A percentile compares a stretch with the other conserved stretches of the same genome.
These are phyloP conservation scores for Mycena capillaripes DNA, from an alignment of 768 basidiomycete genomes.

Conservation along the genomic window DNA sequence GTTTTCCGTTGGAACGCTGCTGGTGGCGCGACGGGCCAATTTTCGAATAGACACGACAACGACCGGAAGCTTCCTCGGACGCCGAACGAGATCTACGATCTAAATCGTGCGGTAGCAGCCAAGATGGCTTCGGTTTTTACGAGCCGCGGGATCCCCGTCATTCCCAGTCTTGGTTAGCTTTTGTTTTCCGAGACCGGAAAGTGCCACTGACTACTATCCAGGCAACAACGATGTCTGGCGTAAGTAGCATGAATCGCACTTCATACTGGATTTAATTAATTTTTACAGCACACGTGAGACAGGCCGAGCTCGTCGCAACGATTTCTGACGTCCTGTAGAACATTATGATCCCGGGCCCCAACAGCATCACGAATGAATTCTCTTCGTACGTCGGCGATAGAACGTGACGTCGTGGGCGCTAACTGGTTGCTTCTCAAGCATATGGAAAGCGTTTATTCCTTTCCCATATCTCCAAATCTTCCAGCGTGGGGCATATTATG, in stretches of 20 bases:
- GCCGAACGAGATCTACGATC: conserved; percentile 80
- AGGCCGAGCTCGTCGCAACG: conserved; percentile 31
- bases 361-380: conserved; percentile 78
- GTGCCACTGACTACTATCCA: conserved; percentile 40
- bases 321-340: conserved; percentile 57
- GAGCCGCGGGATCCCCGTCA: conserved; percentile 78
- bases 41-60: conserved; percentile 79
- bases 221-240: conserved; percentile 96
- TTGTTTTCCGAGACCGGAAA: neutral
- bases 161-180: conserved; percentile 81
- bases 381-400: conserved; percentile 62
- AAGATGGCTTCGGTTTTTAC: conserved; percentile 85
- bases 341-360: conserved; percentile 78
- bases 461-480: conserved; percentile 83
- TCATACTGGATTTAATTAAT: too few species aligned
- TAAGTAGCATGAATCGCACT: conserved; percentile 63
- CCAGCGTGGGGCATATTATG: conserved; percentile 88
- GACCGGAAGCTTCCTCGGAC: conserved; percentile 88
- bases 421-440: too few species aligned
- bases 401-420: conserved; percentile 9
- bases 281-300: conserved; percentile 72
- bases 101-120: conserved; percentile 77
- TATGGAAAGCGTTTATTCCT: too few species aligned
- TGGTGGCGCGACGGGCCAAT: neutral
- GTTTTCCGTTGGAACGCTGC: neutral